Evolutionary conservation across 139 green algal species (phyloP), one percentile per base, ranked within the genome.

Genomic region (Ettlia oleoabundans): DNA sequence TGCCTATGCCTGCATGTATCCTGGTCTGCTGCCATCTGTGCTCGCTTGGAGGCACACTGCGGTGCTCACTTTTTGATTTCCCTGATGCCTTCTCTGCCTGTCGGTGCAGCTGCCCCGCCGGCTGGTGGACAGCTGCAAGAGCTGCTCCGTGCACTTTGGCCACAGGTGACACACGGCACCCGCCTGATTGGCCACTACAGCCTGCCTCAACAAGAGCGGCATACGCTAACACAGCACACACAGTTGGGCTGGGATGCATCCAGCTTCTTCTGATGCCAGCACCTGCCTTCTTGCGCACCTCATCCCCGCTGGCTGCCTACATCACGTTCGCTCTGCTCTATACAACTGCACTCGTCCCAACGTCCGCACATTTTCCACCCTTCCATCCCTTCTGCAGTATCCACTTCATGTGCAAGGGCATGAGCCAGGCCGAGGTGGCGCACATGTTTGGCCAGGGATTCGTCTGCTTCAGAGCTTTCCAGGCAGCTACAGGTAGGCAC

Each of bases 401-500:
- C 5, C 80, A 84, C 21, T 83, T 68, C 53, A 91, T 95, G 58
- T 88, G 79, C 71, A 88, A 92, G 33, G 88, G 85, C 42, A 94
- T 95, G 92, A 74, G 24, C 22, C 73, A 84, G 58, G 43, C 65
- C 0, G 68, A 94, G 81, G 87, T 95, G 51, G 82, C 90, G 0
- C 38, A 65, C 22, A 83, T 87, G 30, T 94, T 94, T 62, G 69
- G 65, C 19, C 42, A 71, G 19, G 75, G 75, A 40, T 81, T 53
- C 40, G 76, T 92, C 33, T 93, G 90, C 81, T 88, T 94, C 41
- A 67, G 90, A 0, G 80, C 84, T 40, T 92, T 88, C 47, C 69
- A 90, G 13, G 86, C 84, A 7, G 10, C 19, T 26, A 88, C 85
- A 68, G 85, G 90, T 84, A 55, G 41, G 5, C 64, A n/a, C n/a